Conservation (phyloP, 2,329 filamentous ascomycete species). For the Beauveria pseudobassiana region DNA sequence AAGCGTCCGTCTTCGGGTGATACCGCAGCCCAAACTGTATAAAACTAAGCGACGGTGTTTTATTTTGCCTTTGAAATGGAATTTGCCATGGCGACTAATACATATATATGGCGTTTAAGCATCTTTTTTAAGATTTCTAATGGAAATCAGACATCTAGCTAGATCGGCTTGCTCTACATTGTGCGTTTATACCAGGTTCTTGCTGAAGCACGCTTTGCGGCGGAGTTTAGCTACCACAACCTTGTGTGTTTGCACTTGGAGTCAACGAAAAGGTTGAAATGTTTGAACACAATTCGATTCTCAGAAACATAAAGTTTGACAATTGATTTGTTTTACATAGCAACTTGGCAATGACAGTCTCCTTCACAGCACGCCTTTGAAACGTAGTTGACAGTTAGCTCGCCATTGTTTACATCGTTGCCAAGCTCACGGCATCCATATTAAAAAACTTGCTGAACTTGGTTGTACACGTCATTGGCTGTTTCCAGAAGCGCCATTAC, state of each 20-base stretch:
- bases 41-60: not conserved
- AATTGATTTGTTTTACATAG: too few relatives aligned
- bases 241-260: too few relatives aligned
- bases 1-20: conserved; percentile 4
- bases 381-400: conserved; percentile 11
- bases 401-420: conserved; percentile 11
- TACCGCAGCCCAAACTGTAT: not conserved
- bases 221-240: too few relatives aligned
- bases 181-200: too few relatives aligned
- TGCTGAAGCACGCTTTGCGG: too few relatives aligned
- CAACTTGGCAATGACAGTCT: conserved; percentile 8
- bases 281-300: too few relatives aligned
- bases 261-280: too few relatives aligned
- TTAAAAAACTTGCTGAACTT: conserved; percentile 10
- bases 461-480: conserved; percentile 5
- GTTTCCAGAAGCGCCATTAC: conserved; percentile 10
- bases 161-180: too few relatives aligned
- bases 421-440: conserved; percentile 10
- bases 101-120: conserved; percentile 1
- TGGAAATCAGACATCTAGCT: not conserved
- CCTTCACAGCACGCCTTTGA: conserved; percentile 6
- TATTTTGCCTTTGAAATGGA: not conserved
- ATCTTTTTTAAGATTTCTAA: not conserved
- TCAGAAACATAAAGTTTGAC: too few relatives aligned
- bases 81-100: not conserved